Conservation (phyloP, 208 protist genomes). For the Acanthamoeba royreba region DNA sequence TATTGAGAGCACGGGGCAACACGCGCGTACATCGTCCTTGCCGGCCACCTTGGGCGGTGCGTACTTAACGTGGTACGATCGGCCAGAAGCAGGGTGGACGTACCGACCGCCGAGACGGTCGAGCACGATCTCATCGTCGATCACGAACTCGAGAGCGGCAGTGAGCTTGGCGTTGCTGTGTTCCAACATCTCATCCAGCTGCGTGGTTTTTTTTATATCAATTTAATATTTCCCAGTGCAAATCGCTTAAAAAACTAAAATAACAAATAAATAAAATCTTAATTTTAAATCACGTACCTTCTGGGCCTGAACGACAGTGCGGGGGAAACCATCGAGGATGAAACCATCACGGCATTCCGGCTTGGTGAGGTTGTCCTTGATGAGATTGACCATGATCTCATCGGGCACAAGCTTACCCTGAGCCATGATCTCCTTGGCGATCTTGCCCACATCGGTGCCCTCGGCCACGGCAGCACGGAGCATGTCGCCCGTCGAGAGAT, state of each 20-base stretch:
- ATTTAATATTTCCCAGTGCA: not conserved
- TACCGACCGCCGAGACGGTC: conserved; percentile 71
- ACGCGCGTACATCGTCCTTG: not conserved
- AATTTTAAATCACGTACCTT: conserved; percentile 62
- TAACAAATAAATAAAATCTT: not conserved
- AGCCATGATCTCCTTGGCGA: conserved; percentile 78
- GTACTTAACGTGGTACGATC: conserved; percentile 61
- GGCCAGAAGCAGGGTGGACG: conserved; percentile 50
- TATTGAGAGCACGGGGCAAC: not conserved
- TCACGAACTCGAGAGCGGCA: conserved; percentile 70
- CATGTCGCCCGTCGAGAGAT: conserved; percentile 79
- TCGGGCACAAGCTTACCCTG: conserved; percentile 72
- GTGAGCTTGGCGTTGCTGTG: conserved; percentile 66
- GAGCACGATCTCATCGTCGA: conserved; percentile 73
- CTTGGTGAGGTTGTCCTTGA: conserved; percentile 67
- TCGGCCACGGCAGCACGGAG: conserved; percentile 71
- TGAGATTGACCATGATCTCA: conserved; percentile 73
- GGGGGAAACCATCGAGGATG: conserved; percentile 81
- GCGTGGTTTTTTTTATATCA: not conserved
- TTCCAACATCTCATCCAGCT: conserved; percentile 75
- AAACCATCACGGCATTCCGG: conserved; percentile 58
- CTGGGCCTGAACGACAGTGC: conserved; percentile 76
- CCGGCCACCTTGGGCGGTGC: not conserved
- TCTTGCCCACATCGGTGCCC: conserved; percentile 59
- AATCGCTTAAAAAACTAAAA: not conserved